Base-by-base conservation (phyloP, 257 asterid species). In the Gentiana dahurica region DNA sequence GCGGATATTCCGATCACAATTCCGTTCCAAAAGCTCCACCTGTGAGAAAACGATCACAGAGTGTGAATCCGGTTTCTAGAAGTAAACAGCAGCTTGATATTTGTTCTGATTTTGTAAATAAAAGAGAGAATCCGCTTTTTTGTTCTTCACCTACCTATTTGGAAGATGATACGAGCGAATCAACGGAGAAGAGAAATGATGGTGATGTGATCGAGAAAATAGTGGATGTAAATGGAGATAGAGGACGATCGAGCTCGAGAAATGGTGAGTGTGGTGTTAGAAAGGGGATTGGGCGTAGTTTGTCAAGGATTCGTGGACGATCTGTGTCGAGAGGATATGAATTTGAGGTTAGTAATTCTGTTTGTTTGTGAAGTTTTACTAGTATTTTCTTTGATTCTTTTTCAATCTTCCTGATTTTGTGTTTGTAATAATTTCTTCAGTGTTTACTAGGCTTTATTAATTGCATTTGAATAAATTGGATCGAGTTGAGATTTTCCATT, bases 111-210 rank as follows among this genome's bases (percentile, higher is more conserved):
- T 85, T 82, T 55, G 81, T 81, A 65, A 76, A 79, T 58, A 83
- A 81, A 54, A 70, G 85, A 62, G 94, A 89, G 2, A 89, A 89
- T 67, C 95, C 95, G 33, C 94, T 89, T 53, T 89, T 89, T 71
- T 78, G 84, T 81, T 57, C 76, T 60, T 12, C 68, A 15, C 53
- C 54, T 7, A 10, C 55, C 3, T 77, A 67, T 37, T 51, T 68
- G 15, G 78, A 68, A 43, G 64, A 1, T n/a, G 3, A 62, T 33
- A 58, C 35, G 2, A 36, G 43, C 47, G n/a, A 47, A 6, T 32
- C 46, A 35, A 0, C 46, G 12, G 55, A 3, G 13, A 37, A 49
- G 4, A 34, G 33, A 43, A 57, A 50, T 1, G 24, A 36, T 33
- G 9, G 35, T 12, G 39, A 7, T 32, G 63, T 49, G 54, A 53